Evolutionary conservation across 257 asterid species (phyloP).

Genomic region (Forsythia suspensa): DNA sequence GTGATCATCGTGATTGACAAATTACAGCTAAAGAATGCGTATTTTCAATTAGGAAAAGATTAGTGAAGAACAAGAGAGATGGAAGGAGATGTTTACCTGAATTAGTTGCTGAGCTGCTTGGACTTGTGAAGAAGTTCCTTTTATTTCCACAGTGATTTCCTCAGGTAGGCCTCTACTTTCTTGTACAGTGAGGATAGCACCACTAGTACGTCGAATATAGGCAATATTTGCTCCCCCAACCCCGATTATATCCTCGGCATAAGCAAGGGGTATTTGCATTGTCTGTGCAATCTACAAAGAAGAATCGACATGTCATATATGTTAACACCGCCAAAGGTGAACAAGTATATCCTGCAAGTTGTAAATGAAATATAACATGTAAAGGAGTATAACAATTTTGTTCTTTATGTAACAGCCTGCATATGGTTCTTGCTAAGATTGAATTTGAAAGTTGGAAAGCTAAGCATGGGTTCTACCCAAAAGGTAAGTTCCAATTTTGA

Average conservation of each 20-base stretch:
- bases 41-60: background rate
- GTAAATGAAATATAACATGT: background rate
- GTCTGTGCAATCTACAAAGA: conserved; percentile 64
- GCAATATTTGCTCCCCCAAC: conserved; percentile 73
- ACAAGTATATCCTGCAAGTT: background rate
- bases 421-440: background rate
- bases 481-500: background rate
- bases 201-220: conserved; percentile 77
- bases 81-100: conserved; percentile 42
- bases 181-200: conserved; percentile 77
- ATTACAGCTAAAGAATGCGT: background rate
- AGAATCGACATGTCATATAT: conserved; percentile 16
- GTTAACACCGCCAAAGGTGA: background rate
- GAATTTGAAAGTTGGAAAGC: background rate
- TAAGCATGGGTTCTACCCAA: background rate
- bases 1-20: background rate
- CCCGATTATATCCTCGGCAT: conserved; percentile 92
- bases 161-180: conserved; percentile 72
- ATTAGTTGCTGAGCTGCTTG: conserved; percentile 82
- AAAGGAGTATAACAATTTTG: background rate
- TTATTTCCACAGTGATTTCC: conserved; percentile 84
- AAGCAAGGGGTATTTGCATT: conserved; percentile 82
- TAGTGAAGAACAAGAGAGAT: conserved; percentile 5
- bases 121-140: conserved; percentile 82
- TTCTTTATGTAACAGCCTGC: background rate